Conservation (phyloP, 2,329 filamentous ascomycete species). For the Amauroascus niger region DNA sequence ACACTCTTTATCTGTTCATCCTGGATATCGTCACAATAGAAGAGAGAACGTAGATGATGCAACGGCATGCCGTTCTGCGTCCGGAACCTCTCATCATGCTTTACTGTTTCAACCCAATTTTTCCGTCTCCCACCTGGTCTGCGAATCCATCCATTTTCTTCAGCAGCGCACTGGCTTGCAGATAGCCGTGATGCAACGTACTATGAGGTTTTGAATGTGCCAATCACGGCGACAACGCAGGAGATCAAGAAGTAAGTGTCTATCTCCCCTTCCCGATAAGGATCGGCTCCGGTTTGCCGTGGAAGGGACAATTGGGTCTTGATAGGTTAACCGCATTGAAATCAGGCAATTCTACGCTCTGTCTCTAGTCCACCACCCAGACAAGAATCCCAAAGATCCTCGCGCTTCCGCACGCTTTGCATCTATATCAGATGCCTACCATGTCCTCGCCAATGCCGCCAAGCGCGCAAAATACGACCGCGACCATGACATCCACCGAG, state of each 20-base stretch:
- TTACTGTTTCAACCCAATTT: conserved; percentile 9
- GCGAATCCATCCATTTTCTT: conserved; percentile 36
- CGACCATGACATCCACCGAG: conserved; percentile 31
- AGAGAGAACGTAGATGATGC: conserved; percentile 22
- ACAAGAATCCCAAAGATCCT: conserved; percentile 72
- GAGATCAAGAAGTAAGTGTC: conserved; percentile 70
- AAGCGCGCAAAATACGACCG: conserved; percentile 77
- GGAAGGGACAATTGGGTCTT: not conserved
- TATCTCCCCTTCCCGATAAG: not conserved
- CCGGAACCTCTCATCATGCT: conserved; percentile 19
- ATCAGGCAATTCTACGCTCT: conserved; percentile 68
- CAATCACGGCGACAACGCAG: conserved; percentile 54
- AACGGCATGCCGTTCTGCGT: conserved; percentile 54
- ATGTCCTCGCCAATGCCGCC: conserved; percentile 58
- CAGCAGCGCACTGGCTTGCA: conserved; percentile 20
- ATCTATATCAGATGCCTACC: conserved; percentile 74
- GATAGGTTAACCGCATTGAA: not conserved
- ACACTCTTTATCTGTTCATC: not conserved
- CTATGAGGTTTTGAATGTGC: conserved; percentile 73
- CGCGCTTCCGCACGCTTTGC: conserved; percentile 66
- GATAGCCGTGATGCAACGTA: conserved; percentile 48
- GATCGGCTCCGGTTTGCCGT: not conserved
- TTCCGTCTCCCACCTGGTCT: conserved; percentile 14
- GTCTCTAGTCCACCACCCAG: conserved; percentile 86
- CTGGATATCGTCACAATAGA: not conserved